phyloP scores from a whole-genome alignment of 2,329 filamentous ascomycete genomes.

The Aschersonia sp. region DNA sequence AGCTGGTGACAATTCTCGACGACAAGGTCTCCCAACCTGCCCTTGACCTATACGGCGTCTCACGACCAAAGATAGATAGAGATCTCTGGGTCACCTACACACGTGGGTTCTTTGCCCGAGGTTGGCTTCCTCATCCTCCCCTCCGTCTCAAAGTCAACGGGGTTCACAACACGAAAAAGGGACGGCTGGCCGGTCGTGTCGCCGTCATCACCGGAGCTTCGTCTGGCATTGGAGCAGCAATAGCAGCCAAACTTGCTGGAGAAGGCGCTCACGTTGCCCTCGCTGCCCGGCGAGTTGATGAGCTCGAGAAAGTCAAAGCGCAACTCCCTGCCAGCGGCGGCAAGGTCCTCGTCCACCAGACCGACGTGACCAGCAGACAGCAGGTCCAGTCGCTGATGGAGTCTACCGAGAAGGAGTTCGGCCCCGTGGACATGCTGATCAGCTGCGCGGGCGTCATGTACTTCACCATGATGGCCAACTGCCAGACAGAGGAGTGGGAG shows the following conservation, averaged over 20 bases:
- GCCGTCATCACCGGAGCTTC: conserved; percentile 69
- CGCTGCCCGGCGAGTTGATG: conserved; percentile 55
- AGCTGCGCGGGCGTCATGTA: conserved; percentile 79
- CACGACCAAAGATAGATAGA: conserved; percentile 53
- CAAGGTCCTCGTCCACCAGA: conserved; percentile 53
- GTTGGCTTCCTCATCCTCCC: conserved; percentile 56
- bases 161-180: conserved; percentile 19
- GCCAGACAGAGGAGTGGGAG: conserved; percentile 61
- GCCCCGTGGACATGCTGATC: conserved; percentile 64
- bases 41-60: conserved; percentile 34
- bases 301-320: conserved; percentile 51
- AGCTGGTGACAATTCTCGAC: conserved; percentile 58
- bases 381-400: conserved; percentile 54
- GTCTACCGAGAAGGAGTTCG: conserved; percentile 45
- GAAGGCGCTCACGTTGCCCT: conserved; percentile 61
- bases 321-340: conserved; percentile 40
- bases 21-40: conserved; percentile 52
- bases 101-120: conserved; percentile 66
- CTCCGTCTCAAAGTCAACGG: conserved; percentile 23
- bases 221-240: conserved; percentile 65
- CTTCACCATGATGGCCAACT: conserved; percentile 75
- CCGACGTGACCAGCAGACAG: conserved; percentile 53
- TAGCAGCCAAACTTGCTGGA: conserved; percentile 50
- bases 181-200: conserved; percentile 52
- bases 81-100: conserved; percentile 64